Evolutionary conservation across 2,329 filamentous ascomycete genomes (phyloP), one percentile per base, ranked within the genome.

Genomic region (Drechslerella coelobrocha): DNA sequence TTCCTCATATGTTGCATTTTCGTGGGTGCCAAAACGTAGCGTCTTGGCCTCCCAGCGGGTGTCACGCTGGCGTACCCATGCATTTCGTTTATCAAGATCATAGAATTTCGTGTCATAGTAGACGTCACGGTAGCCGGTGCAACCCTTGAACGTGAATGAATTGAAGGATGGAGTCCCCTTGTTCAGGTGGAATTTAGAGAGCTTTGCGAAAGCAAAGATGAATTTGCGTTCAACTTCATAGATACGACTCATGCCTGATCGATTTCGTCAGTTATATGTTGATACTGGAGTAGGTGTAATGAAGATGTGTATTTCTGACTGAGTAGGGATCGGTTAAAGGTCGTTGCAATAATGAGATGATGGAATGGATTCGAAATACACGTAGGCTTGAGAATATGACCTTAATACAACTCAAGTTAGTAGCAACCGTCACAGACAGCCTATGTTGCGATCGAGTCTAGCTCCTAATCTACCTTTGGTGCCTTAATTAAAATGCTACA

Each of bases 1-100:
- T 63, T 78, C 77, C 60, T 76, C 74, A 51, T 76, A 78, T 47
- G 68, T 73, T 8, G 74, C 75, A 39, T 75, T 75, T 54, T 23
- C 72, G 62, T 72, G 77, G 45, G 66, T 59, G 37, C 75, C 74
- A 39, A 66, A 68, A 43, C 56, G 68, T 45, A 66, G 72, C 31
- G 75, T 43, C 65, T 77, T 78, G 14, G 76, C 75, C 51, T 77
- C 68, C 76, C 76, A 77, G 2, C 66, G 37, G 19, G 73, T 73
- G 59, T 76, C 62, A 24, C 76, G 75, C 39, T 56, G 62, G 24
- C 76, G 73, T 9, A 77, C 43, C 73, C 75, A 78, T 45, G 77
- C 61, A 10, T 76, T 76, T 34, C 72, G 61, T 24, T 50, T 60
- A n/a, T 69, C 72, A 27, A 77, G 73, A 4, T 68, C 39, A 34